A percentile compares a stretch with the other conserved stretches of the same genome.
phyloP scores from a whole-genome alignment of 345 rosid genomes.

The Excoecaria agallocha region DNA sequence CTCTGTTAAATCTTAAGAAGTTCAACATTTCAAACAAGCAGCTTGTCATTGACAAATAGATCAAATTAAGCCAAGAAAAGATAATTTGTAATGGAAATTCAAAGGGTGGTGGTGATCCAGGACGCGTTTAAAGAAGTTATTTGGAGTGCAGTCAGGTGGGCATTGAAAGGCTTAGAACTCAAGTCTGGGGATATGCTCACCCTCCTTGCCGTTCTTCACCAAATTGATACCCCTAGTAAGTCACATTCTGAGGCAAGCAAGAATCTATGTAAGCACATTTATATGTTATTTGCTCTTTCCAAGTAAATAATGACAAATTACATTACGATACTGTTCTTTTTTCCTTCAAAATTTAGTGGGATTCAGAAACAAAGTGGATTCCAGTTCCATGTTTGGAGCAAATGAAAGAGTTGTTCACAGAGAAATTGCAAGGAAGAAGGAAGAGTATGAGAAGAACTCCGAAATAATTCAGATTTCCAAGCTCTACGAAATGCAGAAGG shows the following conservation, averaged over 20 bases:
- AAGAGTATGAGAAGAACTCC: slow-evolving; percentile 27
- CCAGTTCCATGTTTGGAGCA: slow-evolving; percentile 18
- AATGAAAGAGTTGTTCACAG: slow-evolving; percentile 14
- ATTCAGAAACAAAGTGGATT: slow-evolving; percentile 26
- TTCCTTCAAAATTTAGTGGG: slow-evolving; percentile 12
- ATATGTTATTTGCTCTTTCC: neutral
- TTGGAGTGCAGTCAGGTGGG: slow-evolving; percentile 35
- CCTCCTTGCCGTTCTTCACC: slow-evolving; percentile 33
- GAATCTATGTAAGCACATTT: slow-evolving; percentile 7
- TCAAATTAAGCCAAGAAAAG: neutral
- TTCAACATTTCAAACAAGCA: neutral
- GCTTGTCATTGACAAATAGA: neutral
- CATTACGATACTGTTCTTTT: neutral
- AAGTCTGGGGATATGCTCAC: slow-evolving; percentile 42
- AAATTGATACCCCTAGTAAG: slow-evolving; percentile 20
- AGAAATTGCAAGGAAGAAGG: slow-evolving; percentile 22
- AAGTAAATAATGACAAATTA: neutral
- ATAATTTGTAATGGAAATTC: slow-evolving; percentile 22
- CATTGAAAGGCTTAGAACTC: slow-evolving; percentile 34
- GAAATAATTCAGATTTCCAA: slow-evolving; percentile 30
- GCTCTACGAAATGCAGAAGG: slow-evolving; percentile 28
- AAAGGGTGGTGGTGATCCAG: slow-evolving; percentile 46
- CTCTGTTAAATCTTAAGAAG: neutral
- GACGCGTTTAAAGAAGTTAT: slow-evolving; percentile 36
- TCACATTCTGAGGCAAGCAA: neutral